Percentiles rank a stretch among this genome's conserved stretches.
These are phyloP conservation scores for Chromera velia DNA, from an alignment of 73 alveolate species.

Conservation along the genomic window DNA sequence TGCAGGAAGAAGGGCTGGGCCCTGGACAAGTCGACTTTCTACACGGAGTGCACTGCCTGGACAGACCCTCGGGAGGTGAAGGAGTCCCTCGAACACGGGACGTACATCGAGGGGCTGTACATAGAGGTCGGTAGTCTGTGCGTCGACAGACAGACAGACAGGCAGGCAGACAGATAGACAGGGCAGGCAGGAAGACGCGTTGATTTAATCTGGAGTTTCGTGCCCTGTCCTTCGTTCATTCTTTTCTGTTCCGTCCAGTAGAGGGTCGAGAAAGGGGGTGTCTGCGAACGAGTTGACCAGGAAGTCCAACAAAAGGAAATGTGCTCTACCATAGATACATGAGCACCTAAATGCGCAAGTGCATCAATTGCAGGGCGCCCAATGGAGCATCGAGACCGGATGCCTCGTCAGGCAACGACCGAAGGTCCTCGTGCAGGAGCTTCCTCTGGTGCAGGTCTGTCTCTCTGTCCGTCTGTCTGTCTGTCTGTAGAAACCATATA, in stretches of 20 bases:
- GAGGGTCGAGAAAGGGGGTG: no score
- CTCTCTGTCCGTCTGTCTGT: no score
- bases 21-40: conserved; percentile 93
- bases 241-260: no score
- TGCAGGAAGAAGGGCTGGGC: conserved; percentile 98
- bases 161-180: background rate
- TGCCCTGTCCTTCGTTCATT: no score
- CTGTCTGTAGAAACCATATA: no score
- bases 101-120: conserved; percentile 92
- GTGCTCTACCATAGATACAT: background rate
- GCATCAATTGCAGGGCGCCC: conserved; percentile 81
- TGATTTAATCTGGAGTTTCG: no score
- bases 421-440: conserved; percentile 86
- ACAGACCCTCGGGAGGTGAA: conserved; percentile 78
- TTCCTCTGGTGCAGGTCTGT: conserved; percentile 88
- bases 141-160: no score
- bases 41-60: conserved; percentile 86
- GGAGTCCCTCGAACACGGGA: conserved; percentile 90
- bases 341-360: background rate
- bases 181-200: no score
- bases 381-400: conserved; percentile 87
- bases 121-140: background rate
- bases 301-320: background rate
- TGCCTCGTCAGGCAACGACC: conserved; percentile 71
- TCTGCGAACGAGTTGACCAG: background rate